These are phyloP conservation scores for Mycena epipterygia DNA, from an alignment of 768 basidiomycete genomes.

Conservation along the genomic window DNA sequence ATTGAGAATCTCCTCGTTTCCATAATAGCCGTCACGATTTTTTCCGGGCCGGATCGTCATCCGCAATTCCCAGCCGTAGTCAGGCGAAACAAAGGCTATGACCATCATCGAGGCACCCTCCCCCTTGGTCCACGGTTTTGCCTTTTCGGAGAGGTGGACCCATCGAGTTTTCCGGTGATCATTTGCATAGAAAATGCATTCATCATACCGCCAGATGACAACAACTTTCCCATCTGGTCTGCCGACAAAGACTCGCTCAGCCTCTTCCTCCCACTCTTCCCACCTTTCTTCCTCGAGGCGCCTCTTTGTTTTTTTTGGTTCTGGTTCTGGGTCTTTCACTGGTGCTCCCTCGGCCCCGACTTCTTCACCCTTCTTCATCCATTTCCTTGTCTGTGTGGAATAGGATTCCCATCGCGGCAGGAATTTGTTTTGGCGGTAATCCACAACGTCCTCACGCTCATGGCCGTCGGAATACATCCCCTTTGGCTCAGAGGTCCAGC, in stretches of 20 bases:
- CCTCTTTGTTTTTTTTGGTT: not conserved
- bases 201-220: conserved; percentile 44
- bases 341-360: not conserved
- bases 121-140: conserved; percentile 46
- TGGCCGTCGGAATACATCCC: conserved; percentile 54
- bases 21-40: not conserved
- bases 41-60: not conserved
- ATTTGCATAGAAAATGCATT: conserved; percentile 50
- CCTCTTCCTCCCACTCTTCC: not conserved
- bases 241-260: not conserved
- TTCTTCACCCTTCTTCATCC: conserved; percentile 1
- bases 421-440: conserved; percentile 45
- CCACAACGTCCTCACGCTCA: conserved; percentile 49
- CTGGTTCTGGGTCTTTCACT: not conserved
- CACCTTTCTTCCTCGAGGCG: too few species aligned
- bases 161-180: conserved; percentile 42
- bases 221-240: conserved; percentile 25
- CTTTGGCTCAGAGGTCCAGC: conserved; percentile 40
- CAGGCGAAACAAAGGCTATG: conserved; percentile 44
- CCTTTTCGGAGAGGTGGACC: conserved; percentile 35
- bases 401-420: conserved; percentile 35
- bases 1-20: not conserved
- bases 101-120: conserved; percentile 47
- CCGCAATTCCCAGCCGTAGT: conserved; percentile 37
- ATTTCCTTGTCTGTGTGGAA: conserved; percentile 22